Conservation (phyloP, 2,329 filamentous ascomycete species). For the Balansia obtecta region DNA sequence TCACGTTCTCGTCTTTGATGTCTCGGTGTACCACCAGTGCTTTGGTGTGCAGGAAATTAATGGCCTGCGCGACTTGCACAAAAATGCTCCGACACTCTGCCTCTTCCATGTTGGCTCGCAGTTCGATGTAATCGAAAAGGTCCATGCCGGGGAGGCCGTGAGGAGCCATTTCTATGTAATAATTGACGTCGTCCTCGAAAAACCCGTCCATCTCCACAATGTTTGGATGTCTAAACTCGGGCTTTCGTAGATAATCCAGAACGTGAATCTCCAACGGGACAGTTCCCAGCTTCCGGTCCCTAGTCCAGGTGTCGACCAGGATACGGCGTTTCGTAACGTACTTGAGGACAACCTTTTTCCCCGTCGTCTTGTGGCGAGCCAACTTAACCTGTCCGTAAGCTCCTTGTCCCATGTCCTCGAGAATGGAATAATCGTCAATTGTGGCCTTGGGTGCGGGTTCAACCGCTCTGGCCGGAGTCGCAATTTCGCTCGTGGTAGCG, state of each 20-base stretch:
- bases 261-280: conserved; percentile 97
- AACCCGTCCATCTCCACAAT: conserved; percentile 64
- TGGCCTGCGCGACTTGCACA: conserved; percentile 76
- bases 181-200: conserved; percentile 75
- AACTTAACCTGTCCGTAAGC: conserved; percentile 97
- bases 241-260: conserved; percentile 77
- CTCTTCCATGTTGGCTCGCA: conserved; percentile 94
- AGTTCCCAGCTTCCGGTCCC: conserved; percentile 82
- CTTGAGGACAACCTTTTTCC: conserved; percentile 85
- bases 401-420: conserved; percentile 97
- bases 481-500: conserved; percentile 20
- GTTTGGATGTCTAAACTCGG: conserved; percentile 53
- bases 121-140: conserved; percentile 95
- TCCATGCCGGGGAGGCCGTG: conserved; percentile 97
- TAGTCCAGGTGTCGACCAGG: conserved; percentile 95
- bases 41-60: conserved; percentile 84
- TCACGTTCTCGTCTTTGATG: conserved; percentile 98
- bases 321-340: conserved; percentile 96
- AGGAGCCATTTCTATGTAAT: conserved; percentile 97
- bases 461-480: conserved; percentile 22
- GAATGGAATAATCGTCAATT: conserved; percentile 79
- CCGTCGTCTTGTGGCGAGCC: conserved; percentile 68
- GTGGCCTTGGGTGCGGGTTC: conserved; percentile 54
- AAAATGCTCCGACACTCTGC: conserved; percentile 90
- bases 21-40: conserved; percentile 91